Percentiles rank a stretch among this genome's conserved stretches.
Evolutionary conservation across 352 stramenopile genomes (phyloP).

Genomic region (Globisporangium heterothallicum): DNA sequence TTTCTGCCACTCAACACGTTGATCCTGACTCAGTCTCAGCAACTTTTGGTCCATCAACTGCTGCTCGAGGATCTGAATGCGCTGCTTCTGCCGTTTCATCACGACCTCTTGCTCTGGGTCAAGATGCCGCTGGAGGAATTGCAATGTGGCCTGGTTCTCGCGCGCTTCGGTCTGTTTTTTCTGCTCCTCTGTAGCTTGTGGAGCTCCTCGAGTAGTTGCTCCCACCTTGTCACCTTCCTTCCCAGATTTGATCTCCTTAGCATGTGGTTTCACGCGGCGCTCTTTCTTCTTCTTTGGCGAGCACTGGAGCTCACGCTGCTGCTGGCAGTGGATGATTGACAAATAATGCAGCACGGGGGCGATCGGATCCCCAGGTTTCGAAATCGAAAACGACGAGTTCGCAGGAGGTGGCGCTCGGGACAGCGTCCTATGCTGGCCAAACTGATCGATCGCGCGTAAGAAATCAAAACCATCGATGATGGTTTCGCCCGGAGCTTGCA

Average conservation of each 20-base stretch:
- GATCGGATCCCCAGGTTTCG: conserved; percentile 27
- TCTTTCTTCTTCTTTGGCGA: conserved; percentile 2
- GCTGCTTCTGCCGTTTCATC: conserved; percentile 38
- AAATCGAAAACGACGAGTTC: conserved; percentile 14
- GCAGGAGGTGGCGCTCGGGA: conserved; percentile 7
- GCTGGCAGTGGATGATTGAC: conserved; percentile 24
- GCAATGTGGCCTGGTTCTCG: not conserved
- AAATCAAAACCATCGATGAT: conserved; percentile 31
- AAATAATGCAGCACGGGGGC: conserved; percentile 51
- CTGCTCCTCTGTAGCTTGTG: not conserved
- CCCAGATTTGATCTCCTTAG: not conserved
- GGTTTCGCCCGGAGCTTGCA: not conserved
- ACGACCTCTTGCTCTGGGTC: conserved; percentile 17
- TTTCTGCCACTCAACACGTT: not conserved
- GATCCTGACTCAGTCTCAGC: conserved; percentile 23
- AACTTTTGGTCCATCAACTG: conserved; percentile 61
- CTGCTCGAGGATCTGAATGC: conserved; percentile 55
- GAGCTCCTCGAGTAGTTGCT: not conserved
- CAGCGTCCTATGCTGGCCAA: conserved; percentile 26
- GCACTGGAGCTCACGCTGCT: conserved; percentile 4
- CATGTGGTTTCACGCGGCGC: not conserved
- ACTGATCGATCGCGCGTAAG: conserved; percentile 29
- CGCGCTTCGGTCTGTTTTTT: conserved; percentile 1
- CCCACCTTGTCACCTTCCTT: conserved; percentile 1
- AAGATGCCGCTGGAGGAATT: conserved; percentile 10